Conservation (phyloP, 2,329 filamentous ascomycete species). For the Fusarium mundagurra region DNA sequence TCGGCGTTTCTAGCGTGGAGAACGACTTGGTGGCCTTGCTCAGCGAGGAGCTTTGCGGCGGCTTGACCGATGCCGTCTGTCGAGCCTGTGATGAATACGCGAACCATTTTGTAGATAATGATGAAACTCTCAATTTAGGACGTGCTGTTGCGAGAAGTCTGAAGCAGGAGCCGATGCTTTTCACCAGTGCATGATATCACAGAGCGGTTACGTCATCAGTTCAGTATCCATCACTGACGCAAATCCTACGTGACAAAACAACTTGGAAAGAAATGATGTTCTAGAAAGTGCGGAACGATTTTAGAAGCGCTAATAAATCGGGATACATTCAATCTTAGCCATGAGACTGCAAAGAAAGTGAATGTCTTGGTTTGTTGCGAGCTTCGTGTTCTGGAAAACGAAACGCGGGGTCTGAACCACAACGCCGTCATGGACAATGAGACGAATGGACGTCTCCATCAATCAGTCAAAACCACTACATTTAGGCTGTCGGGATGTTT, state of each 20-base stretch:
- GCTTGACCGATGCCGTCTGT: constrained; percentile 35
- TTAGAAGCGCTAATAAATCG: no score
- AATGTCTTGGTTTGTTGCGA: not conserved
- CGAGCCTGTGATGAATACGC: constrained; percentile 37
- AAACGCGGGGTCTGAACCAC: not conserved
- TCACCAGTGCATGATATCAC: constrained; percentile 10
- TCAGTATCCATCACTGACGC: not conserved
- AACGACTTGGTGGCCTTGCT: constrained; percentile 33
- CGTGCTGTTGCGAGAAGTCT: not conserved
- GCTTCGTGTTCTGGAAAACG: not conserved
- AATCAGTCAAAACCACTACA: fast-evolving
- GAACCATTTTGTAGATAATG: constrained; percentile 8
- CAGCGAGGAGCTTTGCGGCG: constrained; percentile 23
- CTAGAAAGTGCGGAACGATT: fast-evolving
- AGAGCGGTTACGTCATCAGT: constrained; percentile 14
- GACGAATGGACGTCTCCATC: fast-evolving
- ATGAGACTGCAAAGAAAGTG: not conserved
- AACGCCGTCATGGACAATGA: fast-evolving
- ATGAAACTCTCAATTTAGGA: fast-evolving
- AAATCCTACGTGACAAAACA: no score
- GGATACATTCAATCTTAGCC: not conserved
- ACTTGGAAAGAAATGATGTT: not conserved
- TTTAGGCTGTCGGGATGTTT: not conserved
- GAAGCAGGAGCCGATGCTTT: not conserved
- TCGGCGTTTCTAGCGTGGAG: constrained; percentile 34